Conservation (phyloP, 371 early-diverging fungal species). For the Apophysomyces elegans region DNA sequence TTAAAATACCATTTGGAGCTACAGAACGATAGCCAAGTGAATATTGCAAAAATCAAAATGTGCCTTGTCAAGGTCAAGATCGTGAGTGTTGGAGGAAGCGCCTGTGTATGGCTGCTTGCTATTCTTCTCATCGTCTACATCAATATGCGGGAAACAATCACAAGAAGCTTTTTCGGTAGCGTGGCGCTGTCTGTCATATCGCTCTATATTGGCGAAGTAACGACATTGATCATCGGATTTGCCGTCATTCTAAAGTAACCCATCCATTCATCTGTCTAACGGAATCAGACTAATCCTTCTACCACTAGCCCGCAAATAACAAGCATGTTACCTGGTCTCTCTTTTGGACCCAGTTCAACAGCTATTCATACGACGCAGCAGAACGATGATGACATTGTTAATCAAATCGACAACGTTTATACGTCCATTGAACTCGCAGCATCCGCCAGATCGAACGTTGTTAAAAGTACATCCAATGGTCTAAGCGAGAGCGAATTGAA, state of each 20-base stretch:
- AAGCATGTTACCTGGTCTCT: slow-evolving; percentile 14
- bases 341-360: slow-evolving; percentile 3
- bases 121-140: slow-evolving; percentile 34
- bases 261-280: not conserved
- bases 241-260: slow-evolving; percentile 39
- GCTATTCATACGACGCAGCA: slow-evolving; percentile 15
- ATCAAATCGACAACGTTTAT: not conserved
- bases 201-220: slow-evolving; percentile 34
- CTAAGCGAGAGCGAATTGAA: not conserved
- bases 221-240: slow-evolving; percentile 32
- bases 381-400: not conserved
- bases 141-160: slow-evolving; percentile 23
- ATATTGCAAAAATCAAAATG: slow-evolving; percentile 31
- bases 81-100: slow-evolving; percentile 21
- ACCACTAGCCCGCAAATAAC: slow-evolving; percentile 25
- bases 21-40: slow-evolving; percentile 25
- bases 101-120: slow-evolving; percentile 30
- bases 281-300: not conserved
- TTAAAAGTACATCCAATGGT: not conserved
- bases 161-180: slow-evolving; percentile 19
- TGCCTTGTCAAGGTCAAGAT: slow-evolving; percentile 34
- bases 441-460: not conserved
- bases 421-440: not conserved
- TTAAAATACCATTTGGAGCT: slow-evolving; percentile 19
- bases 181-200: slow-evolving; percentile 29